Conservation (phyloP, 176 grass and related monocot genomes). For the Oryza brachyantha region DNA sequence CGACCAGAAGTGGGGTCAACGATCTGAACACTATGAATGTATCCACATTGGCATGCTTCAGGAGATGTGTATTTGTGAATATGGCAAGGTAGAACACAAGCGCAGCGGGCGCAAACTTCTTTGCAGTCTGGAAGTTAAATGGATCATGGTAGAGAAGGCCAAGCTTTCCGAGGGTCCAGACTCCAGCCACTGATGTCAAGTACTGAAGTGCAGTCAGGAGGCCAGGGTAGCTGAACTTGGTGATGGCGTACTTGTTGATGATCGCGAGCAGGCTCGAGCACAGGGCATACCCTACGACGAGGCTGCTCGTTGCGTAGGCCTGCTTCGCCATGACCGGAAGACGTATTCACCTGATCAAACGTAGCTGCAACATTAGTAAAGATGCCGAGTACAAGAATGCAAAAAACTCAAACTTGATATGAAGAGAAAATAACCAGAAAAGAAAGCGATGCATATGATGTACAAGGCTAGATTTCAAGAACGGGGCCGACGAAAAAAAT, state of each 20-base stretch:
- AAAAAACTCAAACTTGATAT: background rate
- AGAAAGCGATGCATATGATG: background rate
- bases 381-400: background rate
- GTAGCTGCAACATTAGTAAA: background rate
- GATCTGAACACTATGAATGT: constrained; percentile 80
- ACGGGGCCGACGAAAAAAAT: background rate
- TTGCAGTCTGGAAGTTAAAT: constrained; percentile 51
- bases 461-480: background rate
- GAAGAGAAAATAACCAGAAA: background rate
- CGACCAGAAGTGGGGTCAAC: constrained; percentile 57
- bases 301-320: constrained; percentile 40
- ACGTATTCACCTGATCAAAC: constrained; percentile 17
- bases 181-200: constrained; percentile 50
- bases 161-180: constrained; percentile 47
- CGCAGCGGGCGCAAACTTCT: constrained; percentile 61
- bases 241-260: constrained; percentile 81
- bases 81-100: constrained; percentile 74
- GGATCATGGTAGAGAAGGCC: constrained; percentile 59
- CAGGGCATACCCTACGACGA: constrained; percentile 56
- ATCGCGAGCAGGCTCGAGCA: constrained; percentile 68
- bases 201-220: constrained; percentile 65
- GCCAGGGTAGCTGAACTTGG: constrained; percentile 72
- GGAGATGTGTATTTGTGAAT: constrained; percentile 73
- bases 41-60: constrained; percentile 71
- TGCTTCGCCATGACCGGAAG: constrained; percentile 37